Base-by-base conservation (phyloP, 345 rosid species). In the Hibiscus tridactylites region DNA sequence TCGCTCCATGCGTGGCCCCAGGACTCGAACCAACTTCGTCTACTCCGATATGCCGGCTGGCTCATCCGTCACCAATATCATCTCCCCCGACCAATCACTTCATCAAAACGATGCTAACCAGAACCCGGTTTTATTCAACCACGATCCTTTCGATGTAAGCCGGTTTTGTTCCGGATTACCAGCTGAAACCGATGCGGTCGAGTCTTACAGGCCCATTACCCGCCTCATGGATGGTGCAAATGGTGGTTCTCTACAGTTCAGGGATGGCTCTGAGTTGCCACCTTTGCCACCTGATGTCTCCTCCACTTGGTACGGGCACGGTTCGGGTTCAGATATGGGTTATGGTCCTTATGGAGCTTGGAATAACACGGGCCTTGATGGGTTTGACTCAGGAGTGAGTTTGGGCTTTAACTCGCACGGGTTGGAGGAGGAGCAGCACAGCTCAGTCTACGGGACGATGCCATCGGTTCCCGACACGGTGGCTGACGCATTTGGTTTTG, bases 21-120 rank as follows among this genome's bases (percentile, higher is more conserved):
- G 88, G 73, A 95, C 97, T 35, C 86, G 96, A 13, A 91, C 98
- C 74, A 91, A 93, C 83, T 93, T 93, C 65, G 90, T 90, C 73
- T 93, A 93, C 81, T 86, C 97, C 0, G 98, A 93, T 70, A 86
- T 87, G 95, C 97, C 98, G 0, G 79, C 63, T 21, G 91, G 88
- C 62, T 89, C 93, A 61, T 90, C 98, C 1, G 93, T 93, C 76
- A 93, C 97, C 37, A 81, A 93, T 66, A 84, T 93, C 68, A 69
- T 90, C 73, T 93, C 91, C 44, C 97, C 98, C 0, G 98, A 93
- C 63, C 91, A 93, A 73, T 66, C 88, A 5, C 90, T 81, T 15
- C 85, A 75, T 13, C 73, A 19, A 15, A 71, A 70, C 19, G 10
- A 66, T 53, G 46, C 65, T 67, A 35, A 77, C 56, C 80, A 73